These are phyloP conservation scores for Amanita thiersii DNA, from an alignment of 768 basidiomycete species.

Conservation along the genomic window DNA sequence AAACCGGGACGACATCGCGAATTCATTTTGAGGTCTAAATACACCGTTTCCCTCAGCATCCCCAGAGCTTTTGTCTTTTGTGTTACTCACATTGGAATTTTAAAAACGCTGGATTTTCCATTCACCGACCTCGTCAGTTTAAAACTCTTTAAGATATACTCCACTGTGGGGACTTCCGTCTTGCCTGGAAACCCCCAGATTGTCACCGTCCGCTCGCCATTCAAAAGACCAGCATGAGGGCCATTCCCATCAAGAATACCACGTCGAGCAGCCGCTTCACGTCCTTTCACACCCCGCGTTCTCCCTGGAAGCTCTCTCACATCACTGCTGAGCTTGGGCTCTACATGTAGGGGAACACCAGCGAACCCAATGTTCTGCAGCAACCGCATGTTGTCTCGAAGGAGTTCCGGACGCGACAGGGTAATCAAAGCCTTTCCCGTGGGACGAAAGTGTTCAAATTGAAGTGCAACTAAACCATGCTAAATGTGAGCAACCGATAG, in stretches of 20 bases:
- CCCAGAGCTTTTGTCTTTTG: not conserved
- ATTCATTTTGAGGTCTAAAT: constrained; percentile 26
- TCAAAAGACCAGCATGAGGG: constrained; percentile 40
- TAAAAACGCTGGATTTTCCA: constrained; percentile 37
- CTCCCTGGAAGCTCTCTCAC: constrained; percentile 10
- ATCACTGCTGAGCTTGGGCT: constrained; percentile 16
- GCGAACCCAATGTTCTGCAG: constrained; percentile 38
- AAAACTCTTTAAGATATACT: constrained; percentile 32
- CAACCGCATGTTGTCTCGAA: constrained; percentile 29
- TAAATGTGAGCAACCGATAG: not conserved
- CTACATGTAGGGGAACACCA: constrained; percentile 32
- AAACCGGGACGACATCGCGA: constrained; percentile 42
- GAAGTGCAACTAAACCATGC: constrained; percentile 38
- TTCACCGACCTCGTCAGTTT: constrained; percentile 29
- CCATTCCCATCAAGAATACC: constrained; percentile 30
- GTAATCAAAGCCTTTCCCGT: constrained; percentile 53
- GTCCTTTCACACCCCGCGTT: constrained; percentile 22
- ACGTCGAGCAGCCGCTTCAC: constrained; percentile 18
- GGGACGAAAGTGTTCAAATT: constrained; percentile 54
- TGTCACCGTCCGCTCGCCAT: constrained; percentile 46
- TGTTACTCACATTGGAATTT: constrained; percentile 41
- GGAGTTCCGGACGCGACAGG: constrained; percentile 37
- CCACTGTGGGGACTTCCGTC: constrained; percentile 24
- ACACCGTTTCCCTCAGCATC: constrained; percentile 3
- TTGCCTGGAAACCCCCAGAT: constrained; percentile 56